These are phyloP conservation scores for Prasinococcaceae sp. DNA, from an alignment of 139 green algal species.

Conservation along the genomic window DNA sequence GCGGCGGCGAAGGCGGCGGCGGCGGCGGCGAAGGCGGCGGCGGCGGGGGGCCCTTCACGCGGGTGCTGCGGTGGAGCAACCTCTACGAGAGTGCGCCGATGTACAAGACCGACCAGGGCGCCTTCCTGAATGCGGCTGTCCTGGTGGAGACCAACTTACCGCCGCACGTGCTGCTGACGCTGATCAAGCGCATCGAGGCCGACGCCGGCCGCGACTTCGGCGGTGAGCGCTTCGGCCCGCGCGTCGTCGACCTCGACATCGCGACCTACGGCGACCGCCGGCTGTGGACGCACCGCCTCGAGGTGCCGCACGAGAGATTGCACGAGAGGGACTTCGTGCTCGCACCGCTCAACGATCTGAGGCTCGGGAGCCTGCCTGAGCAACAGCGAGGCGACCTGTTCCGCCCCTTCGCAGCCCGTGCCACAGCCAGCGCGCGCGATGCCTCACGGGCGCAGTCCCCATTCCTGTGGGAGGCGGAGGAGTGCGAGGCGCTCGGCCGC, in stretches of 20 bases:
- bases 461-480: too few relatives aligned
- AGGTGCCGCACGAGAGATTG: slow-evolving; percentile 46
- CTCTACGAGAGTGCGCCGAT: slow-evolving; percentile 73
- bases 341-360: slow-evolving; percentile 52
- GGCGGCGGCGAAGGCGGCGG: too few relatives aligned
- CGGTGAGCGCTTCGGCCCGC: slow-evolving; percentile 64
- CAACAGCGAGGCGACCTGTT: not conserved
- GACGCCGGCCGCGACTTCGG: too few relatives aligned
- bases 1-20: too few relatives aligned
- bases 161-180: too few relatives aligned
- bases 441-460: not conserved
- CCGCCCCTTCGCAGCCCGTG: not conserved
- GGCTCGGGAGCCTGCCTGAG: not conserved
- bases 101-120: slow-evolving; percentile 74
- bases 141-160: too few relatives aligned
- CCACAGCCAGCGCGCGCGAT: not conserved
- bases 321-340: slow-evolving; percentile 63
- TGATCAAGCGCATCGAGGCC: too few relatives aligned
- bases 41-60: too few relatives aligned
- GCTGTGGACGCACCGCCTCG: slow-evolving; percentile 23
- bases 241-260: slow-evolving; percentile 82
- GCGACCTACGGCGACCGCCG: slow-evolving; percentile 53
- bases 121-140: too few relatives aligned
- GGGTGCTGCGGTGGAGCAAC: too few relatives aligned
- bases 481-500: not conserved